Percentiles rank a stretch among this genome's conserved stretches.
phyloP scores from a whole-genome alignment of 371 early-diverging fungal genomes.

The Mucor circinelloides region DNA sequence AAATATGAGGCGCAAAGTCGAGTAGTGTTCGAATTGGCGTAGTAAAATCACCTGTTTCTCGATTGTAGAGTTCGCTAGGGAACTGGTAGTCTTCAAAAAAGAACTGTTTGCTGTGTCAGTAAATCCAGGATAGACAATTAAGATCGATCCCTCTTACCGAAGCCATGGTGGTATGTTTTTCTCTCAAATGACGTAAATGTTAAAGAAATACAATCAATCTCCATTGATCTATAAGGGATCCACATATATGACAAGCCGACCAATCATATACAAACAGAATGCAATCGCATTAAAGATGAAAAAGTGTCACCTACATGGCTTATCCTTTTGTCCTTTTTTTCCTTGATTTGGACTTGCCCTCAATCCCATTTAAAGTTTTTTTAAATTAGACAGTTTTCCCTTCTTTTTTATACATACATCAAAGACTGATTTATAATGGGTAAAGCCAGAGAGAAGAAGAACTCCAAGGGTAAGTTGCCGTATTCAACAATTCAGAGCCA shows the following conservation, averaged over 20 bases:
- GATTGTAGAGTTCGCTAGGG: constrained; percentile 56
- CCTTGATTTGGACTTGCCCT: neutral
- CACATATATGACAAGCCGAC: neutral
- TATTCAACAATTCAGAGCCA: neutral
- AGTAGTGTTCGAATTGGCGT: constrained; percentile 55
- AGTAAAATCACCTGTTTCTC: constrained; percentile 50
- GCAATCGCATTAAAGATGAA: neutral
- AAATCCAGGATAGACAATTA: neutral
- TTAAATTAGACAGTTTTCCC: neutral
- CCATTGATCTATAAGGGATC: neutral
- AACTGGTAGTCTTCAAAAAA: constrained; percentile 63
- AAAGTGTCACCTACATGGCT: neutral
- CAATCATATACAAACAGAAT: neutral
- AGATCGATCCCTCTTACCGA: neutral
- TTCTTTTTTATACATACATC: neutral
- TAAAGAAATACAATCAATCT: neutral
- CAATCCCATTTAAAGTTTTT: neutral
- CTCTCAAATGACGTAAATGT: constrained; percentile 2
- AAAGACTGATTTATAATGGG: constrained; percentile 27
- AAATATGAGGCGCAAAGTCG: constrained; percentile 59
- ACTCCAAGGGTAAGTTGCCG: constrained; percentile 43
- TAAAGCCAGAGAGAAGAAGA: constrained; percentile 53
- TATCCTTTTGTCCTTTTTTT: neutral
- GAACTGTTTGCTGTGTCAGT: constrained; percentile 21
- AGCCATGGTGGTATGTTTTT: constrained; percentile 1